Evolutionary conservation across 225 moss, liverwort and hornwort genomes (phyloP), one percentile per base, ranked within the genome.

Genomic region (Polytrichum formosum): DNA sequence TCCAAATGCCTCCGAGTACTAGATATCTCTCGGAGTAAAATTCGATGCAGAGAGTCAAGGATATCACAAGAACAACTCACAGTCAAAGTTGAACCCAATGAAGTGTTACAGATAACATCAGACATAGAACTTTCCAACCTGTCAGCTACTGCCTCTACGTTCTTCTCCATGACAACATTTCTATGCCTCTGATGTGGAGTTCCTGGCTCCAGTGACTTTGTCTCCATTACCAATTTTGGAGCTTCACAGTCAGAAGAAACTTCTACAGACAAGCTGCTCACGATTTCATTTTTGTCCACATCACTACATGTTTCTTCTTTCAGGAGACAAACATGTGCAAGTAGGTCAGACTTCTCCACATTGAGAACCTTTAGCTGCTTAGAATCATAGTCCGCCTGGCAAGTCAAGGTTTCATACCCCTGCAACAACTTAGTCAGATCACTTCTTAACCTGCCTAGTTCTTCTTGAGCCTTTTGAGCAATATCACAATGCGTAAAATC

Each of bases 391-490:
- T 18, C 29, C 20, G 18, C 28, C 7, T 30, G 65, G 8, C 7
- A 27, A 29, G 31, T 18, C 8, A 17, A 28, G 31, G 9, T 31
- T 33, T 65, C 1, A 2, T 65, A 31, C 29, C 35, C 65, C 29
- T 65, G 65, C 18, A 18, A 27, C 28, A n/a, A 65, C 65, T 31
- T 65, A 18, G 28, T 65, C 30, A 65, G 29, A 65, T n/a, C 65
- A 17, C 65, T 65, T 30, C 28, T 65, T 30, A 65, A 33, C 28
- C 30, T 19, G 28, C 17, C 28, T 17, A 19, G 5, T 6, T 65
- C 65, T 65, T 65, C 28, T 30, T 28, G 28, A 29, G 65, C 28
- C 28, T 65, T 65, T 30, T 65, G 65, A 28, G 65, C 65, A 65
- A 31, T 65, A 16, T 65, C 65, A 65, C 65, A 29, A 63, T 25